phyloP scores from a whole-genome alignment of 2,329 filamentous ascomycete species.

The Sporothrix inflata region DNA sequence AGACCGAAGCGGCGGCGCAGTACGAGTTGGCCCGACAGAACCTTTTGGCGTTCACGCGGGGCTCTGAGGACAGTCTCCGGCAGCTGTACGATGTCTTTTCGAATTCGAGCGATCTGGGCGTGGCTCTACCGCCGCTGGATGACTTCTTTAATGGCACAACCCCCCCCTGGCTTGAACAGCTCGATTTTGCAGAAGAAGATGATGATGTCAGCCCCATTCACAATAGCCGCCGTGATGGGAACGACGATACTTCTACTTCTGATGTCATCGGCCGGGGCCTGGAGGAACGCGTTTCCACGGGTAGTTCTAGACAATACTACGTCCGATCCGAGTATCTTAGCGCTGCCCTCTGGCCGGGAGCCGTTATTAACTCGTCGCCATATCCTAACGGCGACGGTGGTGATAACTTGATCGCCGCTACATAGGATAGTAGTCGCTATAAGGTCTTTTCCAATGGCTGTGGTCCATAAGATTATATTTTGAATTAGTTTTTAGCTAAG shows the following conservation, averaged over 20 bases:
- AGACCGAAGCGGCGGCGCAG: neutral
- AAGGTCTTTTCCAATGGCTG: neutral
- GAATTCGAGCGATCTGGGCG: neutral
- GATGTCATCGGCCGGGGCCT: neutral
- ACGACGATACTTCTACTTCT: neutral
- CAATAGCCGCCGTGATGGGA: neutral
- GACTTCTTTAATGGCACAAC: neutral
- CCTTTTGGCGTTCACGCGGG: neutral
- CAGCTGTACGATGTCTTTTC: neutral
- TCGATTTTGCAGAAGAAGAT: neutral
- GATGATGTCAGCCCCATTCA: neutral
- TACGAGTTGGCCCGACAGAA: neutral
- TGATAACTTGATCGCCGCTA: neutral
- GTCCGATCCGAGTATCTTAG: neutral
- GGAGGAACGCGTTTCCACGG: neutral
- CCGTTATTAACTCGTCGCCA: neutral
- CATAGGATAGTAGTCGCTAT: neutral
- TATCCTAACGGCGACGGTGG: neutral
- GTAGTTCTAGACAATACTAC: neutral
- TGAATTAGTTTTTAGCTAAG: neutral
- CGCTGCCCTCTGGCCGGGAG: neutral
- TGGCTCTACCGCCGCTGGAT: neutral
- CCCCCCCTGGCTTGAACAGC: neutral
- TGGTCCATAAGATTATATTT: neutral
- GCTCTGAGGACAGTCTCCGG: neutral